Percentiles rank a stretch among this genome's conserved stretches.
Evolutionary conservation across 192 early-diverging fungal genomes (phyloP).

Genomic region (Chytriomyces sp.): DNA sequence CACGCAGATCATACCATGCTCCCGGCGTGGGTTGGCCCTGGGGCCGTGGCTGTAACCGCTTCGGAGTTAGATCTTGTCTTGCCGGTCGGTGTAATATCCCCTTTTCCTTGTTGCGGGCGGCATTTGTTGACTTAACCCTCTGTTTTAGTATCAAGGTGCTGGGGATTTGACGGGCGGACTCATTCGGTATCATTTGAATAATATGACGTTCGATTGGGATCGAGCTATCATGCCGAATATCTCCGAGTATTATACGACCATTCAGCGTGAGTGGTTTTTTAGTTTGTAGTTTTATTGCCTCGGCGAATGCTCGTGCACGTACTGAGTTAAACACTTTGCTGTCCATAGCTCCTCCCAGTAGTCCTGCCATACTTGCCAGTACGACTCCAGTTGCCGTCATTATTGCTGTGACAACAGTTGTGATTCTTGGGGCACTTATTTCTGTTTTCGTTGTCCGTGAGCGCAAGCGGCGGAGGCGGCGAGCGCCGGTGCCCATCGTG

Average conservation of each 20-base stretch:
- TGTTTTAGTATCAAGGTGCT: not conserved
- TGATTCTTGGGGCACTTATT: not conserved
- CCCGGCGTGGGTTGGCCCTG: not conserved
- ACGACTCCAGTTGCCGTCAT: not conserved
- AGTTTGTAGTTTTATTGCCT: too few species aligned
- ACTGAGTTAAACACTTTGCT: too few species aligned
- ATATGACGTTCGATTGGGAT: not conserved
- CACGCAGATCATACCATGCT: not conserved
- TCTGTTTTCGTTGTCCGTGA: not conserved
- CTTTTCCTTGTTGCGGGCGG: not conserved
- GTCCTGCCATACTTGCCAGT: not conserved
- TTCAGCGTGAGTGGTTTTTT: conserved; percentile 4
- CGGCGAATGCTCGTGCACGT: too few species aligned
- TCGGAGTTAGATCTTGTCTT: conserved; percentile 2
- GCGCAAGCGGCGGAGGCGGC: not conserved
- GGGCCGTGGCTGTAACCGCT: not conserved
- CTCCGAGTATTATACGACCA: conserved; percentile 4
- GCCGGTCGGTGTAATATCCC: not conserved
- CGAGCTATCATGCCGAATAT: not conserved
- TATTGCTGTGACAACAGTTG: not conserved
- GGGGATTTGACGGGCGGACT: conserved; percentile 1
- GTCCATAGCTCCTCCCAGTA: not conserved
- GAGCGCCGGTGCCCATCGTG: not conserved
- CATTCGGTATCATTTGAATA: not conserved
- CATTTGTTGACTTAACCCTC: not conserved